Evolutionary conservation across 129 eudicot genomes (phyloP), one percentile per base, ranked within the genome.

Genomic region (Arctium lappa): DNA sequence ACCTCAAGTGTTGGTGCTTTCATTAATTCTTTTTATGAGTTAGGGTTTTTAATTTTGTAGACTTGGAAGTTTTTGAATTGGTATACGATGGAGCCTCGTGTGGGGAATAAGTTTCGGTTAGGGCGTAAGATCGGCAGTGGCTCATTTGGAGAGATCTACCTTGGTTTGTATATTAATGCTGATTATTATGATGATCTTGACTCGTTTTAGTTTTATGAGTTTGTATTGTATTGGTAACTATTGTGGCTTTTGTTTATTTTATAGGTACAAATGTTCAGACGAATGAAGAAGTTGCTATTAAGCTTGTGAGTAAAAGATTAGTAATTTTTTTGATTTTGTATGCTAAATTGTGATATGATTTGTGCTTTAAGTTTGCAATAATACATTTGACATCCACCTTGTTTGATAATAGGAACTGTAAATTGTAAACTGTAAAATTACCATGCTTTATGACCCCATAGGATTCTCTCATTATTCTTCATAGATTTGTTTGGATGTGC

Each of bases 141-240:
- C 62, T 95, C 98, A 1, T 95, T 95, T 40, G 98, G 98, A 79
- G 99, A 95, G 97, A 95, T 95, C 97, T 93, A 95, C 81, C 88
- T 93, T 16, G 99, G 99, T 92, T 50, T 5, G 91, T 85, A 18
- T 75, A 0, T 32, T 77, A 31, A 63, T 74, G 60, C 48, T 66
- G 63, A 48, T 81, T 31, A 39, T 80, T 50, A 34, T 44, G 27
- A 31, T 83, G 42, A 18, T 53, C 37, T 65, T 40, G 50, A 12
- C 3, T 39, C 72, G 2, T 7, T 79, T 56, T 33, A 1, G 4
- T 71, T 40, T 31, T 29, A 8, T 38, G 10, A 48, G 22, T 34
- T 80, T 80, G 6, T 74, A 15, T 75, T 84, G 37, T 69, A 22
- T 53, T 84, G 38, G 73, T 40, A 3, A 84, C 40, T 38, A n/a